Conservation (phyloP, 2,329 filamentous ascomycete genomes). For the Fusarium siculi region DNA sequence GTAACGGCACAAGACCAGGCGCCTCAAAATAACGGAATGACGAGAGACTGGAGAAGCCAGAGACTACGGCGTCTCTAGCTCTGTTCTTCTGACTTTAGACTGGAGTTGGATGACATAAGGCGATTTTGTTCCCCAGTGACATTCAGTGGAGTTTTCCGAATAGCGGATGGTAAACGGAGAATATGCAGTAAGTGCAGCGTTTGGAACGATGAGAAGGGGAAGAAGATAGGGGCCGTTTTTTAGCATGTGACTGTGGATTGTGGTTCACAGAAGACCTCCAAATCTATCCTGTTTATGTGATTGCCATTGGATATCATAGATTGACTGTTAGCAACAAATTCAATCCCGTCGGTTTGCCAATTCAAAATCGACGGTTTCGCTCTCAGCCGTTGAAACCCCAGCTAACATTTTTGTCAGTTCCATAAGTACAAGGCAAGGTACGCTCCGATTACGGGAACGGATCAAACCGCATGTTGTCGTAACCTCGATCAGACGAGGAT, state of each 20-base stretch:
- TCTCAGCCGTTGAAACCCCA: background rate
- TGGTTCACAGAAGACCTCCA: background rate
- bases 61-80: conserved; percentile 17
- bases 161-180: conserved; percentile 20
- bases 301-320: background rate
- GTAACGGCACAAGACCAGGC: conserved; percentile 9
- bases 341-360: background rate
- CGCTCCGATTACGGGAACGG: conserved; percentile 32
- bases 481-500: conserved; percentile 29
- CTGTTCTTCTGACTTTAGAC: conserved; percentile 7
- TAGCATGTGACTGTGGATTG: conserved; percentile 40
- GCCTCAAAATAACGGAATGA: conserved; percentile 34
- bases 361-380: background rate
- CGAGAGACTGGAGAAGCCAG: conserved; percentile 37
- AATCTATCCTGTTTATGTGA: background rate
- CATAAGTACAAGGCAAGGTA: background rate
- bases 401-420: background rate
- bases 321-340: background rate
- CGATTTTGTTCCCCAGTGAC: conserved; percentile 19
- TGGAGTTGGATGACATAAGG: conserved; percentile 43
- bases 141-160: conserved; percentile 38
- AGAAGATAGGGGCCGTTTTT: conserved; percentile 1
- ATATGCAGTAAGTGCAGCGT: background rate
- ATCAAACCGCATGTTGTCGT: conserved; percentile 25
- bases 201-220: conserved; percentile 1